Conservation (phyloP, 2,329 filamentous ascomycete species). For the Fusarium camptoceras region DNA sequence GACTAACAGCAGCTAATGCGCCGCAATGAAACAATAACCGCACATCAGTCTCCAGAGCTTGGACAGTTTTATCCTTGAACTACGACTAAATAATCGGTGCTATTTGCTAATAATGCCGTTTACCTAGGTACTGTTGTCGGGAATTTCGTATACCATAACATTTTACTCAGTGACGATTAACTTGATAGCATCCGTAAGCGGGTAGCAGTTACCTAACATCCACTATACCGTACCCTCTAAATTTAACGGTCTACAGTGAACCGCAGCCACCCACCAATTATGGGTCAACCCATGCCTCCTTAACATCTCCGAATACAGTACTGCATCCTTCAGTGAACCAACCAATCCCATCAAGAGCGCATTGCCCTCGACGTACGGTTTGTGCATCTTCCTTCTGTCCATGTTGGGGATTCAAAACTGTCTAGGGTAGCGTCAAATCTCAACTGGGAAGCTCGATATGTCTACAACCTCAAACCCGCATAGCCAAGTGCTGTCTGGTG, state of each 20-base stretch:
- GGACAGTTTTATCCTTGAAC: conserved; percentile 20
- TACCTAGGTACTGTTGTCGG: neutral
- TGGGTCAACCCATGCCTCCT: neutral
- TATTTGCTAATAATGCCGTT: conserved; percentile 30
- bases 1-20: conserved; percentile 1
- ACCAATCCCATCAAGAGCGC: conserved; percentile 6
- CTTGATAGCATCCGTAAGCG: neutral
- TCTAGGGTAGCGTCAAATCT: conserved; percentile 18
- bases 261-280: conserved; percentile 7
- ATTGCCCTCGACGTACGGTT: conserved; percentile 10
- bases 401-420: conserved; percentile 1
- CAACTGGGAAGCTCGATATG: conserved; percentile 12
- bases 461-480: conserved; percentile 5
- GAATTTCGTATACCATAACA: neutral
- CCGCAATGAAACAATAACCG: conserved; percentile 33
- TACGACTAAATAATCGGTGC: conserved; percentile 9
- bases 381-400: conserved; percentile 19
- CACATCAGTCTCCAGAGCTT: conserved; percentile 25
- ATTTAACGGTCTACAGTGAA: conserved; percentile 12
- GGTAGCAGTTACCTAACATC: neutral
- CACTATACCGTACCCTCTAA: neutral
- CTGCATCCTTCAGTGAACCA: conserved; percentile 18
- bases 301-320: conserved; percentile 12
- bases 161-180: neutral
- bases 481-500: conserved; percentile 10